phyloP scores from a whole-genome alignment of 2,329 filamentous ascomycete genomes.

The Plectosphaerella plurivora region DNA sequence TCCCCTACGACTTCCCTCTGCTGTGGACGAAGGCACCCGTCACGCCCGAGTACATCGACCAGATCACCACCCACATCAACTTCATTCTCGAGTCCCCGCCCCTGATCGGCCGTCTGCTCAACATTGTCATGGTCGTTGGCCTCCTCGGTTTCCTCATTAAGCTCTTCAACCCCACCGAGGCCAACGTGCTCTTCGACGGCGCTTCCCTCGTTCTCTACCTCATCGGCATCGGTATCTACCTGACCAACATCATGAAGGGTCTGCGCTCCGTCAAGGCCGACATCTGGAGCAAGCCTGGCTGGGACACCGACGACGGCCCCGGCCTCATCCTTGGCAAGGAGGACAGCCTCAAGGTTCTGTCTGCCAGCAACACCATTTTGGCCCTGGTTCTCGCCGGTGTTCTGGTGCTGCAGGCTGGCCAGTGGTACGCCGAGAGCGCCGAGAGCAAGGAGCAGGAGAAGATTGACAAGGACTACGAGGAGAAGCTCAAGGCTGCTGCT shows the following conservation, averaged over 20 bases:
- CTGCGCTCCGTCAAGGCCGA: constrained; percentile 76
- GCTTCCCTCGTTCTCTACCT: constrained; percentile 77
- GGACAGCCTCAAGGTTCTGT: constrained; percentile 84
- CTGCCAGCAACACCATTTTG: constrained; percentile 93
- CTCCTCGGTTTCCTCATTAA: constrained; percentile 88
- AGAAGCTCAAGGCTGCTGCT: not conserved
- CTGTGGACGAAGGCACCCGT: constrained; percentile 70
- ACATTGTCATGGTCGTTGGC: constrained; percentile 86
- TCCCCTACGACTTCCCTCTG: constrained; percentile 92
- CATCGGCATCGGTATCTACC: constrained; percentile 86
- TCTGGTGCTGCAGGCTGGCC: constrained; percentile 86
- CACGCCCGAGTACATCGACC: constrained; percentile 67
- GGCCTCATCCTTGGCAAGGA: constrained; percentile 65
- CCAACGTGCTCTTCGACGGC: constrained; percentile 92
- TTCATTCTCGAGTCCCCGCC: constrained; percentile 90
- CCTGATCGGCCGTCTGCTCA: constrained; percentile 86
- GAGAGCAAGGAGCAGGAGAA: constrained; percentile 75
- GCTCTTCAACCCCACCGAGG: constrained; percentile 88
- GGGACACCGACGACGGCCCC: constrained; percentile 35
- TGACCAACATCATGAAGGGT: constrained; percentile 95
- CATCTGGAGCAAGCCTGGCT: constrained; percentile 44
- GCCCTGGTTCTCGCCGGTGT: constrained; percentile 90
- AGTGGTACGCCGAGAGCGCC: constrained; percentile 98
- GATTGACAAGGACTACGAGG: constrained; percentile 45
- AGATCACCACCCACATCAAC: constrained; percentile 83